Evolutionary conservation across 2,329 filamentous ascomycete genomes (phyloP).

Genomic region (Colletotrichum ledebouriae): DNA sequence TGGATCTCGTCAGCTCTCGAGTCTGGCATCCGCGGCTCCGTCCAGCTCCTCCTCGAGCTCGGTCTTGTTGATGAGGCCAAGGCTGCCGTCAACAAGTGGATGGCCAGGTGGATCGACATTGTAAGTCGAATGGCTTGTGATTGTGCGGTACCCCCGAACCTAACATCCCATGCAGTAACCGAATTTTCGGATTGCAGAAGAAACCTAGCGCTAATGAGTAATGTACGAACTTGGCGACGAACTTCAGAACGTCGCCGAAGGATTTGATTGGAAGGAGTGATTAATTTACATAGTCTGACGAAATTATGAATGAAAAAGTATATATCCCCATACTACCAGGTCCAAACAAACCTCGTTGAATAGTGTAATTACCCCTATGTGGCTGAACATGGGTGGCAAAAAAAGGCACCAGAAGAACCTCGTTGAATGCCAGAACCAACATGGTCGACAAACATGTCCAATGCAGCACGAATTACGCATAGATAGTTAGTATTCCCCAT

Average conservation of each 20-base stretch:
- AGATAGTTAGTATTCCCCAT: not conserved
- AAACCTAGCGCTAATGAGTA: not conserved
- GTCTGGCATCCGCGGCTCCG: conserved; percentile 74
- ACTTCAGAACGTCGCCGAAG: not conserved
- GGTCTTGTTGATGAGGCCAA: conserved; percentile 80
- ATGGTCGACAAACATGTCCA: not conserved
- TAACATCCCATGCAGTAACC: conserved; percentile 17
- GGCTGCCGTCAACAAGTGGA: conserved; percentile 73
- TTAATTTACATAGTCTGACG: conserved; percentile 29
- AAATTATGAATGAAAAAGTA: conserved; percentile 29
- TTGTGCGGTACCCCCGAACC: not conserved
- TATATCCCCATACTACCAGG: not conserved
- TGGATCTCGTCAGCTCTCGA: conserved; percentile 79
- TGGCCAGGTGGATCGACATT: conserved; percentile 75
- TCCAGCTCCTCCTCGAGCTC: conserved; percentile 74
- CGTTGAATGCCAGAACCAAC: not conserved
- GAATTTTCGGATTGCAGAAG: not conserved
- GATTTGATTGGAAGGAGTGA: not conserved
- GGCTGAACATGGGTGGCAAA: too few relatives aligned
- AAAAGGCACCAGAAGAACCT: too few relatives aligned
- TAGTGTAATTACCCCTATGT: too few relatives aligned
- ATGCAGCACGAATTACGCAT: not conserved
- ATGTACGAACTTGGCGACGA: not conserved
- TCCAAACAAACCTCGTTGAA: not conserved
- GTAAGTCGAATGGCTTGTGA: conserved; percentile 41